These are phyloP conservation scores for Carex pumila DNA, from an alignment of 176 grass and related monocot genomes.

Conservation along the genomic window DNA sequence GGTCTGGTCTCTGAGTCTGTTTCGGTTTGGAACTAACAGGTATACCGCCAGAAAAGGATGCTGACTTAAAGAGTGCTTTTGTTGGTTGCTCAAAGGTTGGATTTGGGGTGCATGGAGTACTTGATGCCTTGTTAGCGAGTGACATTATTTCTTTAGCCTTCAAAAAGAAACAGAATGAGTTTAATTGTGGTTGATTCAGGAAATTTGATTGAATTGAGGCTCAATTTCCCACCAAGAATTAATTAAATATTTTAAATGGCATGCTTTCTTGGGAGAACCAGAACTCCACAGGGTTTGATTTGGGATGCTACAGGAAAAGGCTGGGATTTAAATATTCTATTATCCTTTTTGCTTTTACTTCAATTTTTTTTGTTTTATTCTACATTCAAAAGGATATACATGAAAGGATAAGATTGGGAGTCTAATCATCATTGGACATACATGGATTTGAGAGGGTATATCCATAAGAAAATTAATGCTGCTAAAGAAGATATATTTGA, in stretches of 20 bases:
- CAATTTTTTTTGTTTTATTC: not conserved
- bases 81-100: not conserved
- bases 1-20: slow-evolving; percentile 5
- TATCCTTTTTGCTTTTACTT: not conserved
- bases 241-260: not conserved
- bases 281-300: not conserved
- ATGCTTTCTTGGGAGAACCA: not conserved
- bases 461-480: not conserved
- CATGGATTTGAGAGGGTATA: not conserved
- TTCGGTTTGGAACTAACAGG: not conserved
- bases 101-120: not conserved
- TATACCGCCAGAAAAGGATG: slow-evolving; percentile 12
- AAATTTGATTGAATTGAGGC: not conserved
- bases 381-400: not conserved
- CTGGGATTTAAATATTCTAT: not conserved
- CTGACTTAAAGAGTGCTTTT: not conserved
- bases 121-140: slow-evolving; percentile 17
- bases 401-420: not conserved
- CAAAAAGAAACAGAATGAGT: not conserved
- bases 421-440: not conserved
- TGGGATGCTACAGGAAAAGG: not conserved
- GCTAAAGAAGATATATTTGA: not conserved
- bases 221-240: not conserved
- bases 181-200: not conserved
- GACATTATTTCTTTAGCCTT: slow-evolving; percentile 29